Evolutionary conservation across 495 filamentous ascomycete species (phyloP).

Genomic region (Aspergillus sclerotioniger): DNA sequence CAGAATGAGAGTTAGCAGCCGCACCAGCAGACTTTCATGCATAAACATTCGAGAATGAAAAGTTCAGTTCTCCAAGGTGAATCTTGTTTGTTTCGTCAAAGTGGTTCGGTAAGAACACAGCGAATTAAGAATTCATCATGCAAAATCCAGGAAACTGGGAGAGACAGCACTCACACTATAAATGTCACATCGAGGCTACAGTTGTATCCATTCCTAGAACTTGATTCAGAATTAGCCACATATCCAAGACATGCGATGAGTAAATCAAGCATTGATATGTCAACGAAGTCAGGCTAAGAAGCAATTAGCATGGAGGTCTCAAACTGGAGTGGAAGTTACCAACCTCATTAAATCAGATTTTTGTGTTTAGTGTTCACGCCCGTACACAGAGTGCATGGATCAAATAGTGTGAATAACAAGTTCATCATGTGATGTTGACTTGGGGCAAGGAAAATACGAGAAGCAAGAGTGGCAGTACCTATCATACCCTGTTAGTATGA

Average conservation of each 20-base stretch:
- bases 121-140: conserved; percentile 73
- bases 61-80: conserved; percentile 96
- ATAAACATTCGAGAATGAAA: conserved; percentile 5
- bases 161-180: conserved; percentile 28
- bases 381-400: conserved; percentile 55
- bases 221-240: conserved; percentile 29
- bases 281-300: conserved; percentile 46
- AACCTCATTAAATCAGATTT: conserved; percentile 99
- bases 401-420: conserved; percentile 98
- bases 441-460: too few species aligned
- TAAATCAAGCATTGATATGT: conserved; percentile 32
- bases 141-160: conserved; percentile 17
- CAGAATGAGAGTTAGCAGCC: conserved; percentile 13
- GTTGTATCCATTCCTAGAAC: conserved; percentile 22
- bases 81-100: conserved; percentile 70
- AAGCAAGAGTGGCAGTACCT: conserved; percentile 31
- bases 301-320: conserved; percentile 49
- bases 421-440: conserved; percentile 65
- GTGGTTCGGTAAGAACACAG: conserved; percentile 77
- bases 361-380: conserved; percentile 80
- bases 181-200: conserved; percentile 1
- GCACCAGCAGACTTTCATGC: conserved; percentile 17
- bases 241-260: conserved; percentile 27
- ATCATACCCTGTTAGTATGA: conserved; percentile 19
- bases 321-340: conserved; percentile 25